These are phyloP conservation scores for Saraca asoca DNA, from an alignment of 331 rosid genomes.

Conservation along the genomic window DNA sequence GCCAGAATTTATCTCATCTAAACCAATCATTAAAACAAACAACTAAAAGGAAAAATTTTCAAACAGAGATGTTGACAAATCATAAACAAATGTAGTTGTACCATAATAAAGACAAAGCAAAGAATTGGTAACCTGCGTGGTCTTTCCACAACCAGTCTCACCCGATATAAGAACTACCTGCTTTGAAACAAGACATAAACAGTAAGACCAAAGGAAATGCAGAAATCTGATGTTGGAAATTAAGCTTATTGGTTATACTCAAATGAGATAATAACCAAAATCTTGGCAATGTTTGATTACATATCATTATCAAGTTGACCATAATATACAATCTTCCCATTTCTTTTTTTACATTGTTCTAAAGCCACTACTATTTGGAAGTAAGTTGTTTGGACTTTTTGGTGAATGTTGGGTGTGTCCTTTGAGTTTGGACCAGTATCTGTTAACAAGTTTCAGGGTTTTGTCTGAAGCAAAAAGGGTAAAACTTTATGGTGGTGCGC, in stretches of 20 bases:
- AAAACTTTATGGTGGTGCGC: too few relatives aligned
- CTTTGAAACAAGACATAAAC: slow-evolving; percentile 41
- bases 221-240: slow-evolving; percentile 32
- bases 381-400: too few relatives aligned
- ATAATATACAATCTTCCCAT: slow-evolving; percentile 5
- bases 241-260: background rate
- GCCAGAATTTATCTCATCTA: background rate
- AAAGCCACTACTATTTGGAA: too few relatives aligned
- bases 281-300: slow-evolving; percentile 21
- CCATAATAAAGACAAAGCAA: slow-evolving; percentile 47
- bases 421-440: too few relatives aligned
- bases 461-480: too few relatives aligned
- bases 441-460: too few relatives aligned
- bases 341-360: too few relatives aligned
- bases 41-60: slow-evolving; percentile 18
- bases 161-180: slow-evolving; percentile 93
- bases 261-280: slow-evolving; percentile 26
- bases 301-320: slow-evolving; percentile 32
- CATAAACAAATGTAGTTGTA: slow-evolving; percentile 37
- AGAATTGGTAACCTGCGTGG: slow-evolving; percentile 81
- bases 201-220: slow-evolving; percentile 34
- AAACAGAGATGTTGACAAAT: slow-evolving; percentile 27
- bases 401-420: too few relatives aligned
- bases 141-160: slow-evolving; percentile 97
- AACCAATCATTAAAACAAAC: slow-evolving; percentile 20